These are phyloP conservation scores for Leccinum barrowsii DNA, from an alignment of 768 basidiomycete species.

Conservation along the genomic window DNA sequence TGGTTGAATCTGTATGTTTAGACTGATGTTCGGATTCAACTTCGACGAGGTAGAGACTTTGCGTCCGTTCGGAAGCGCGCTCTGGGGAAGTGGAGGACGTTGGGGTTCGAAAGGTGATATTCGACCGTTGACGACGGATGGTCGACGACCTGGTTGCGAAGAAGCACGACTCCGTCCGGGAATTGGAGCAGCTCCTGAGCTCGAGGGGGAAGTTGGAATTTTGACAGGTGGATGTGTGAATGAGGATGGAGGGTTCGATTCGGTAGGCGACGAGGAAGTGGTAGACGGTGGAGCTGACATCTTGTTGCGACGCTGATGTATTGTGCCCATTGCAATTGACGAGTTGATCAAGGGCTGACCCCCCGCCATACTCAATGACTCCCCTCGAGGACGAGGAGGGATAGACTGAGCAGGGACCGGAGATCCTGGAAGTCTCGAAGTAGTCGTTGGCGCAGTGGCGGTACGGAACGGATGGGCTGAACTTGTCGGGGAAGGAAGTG, in stretches of 20 bases:
- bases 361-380: slow-evolving; percentile 39
- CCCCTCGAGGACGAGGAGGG: slow-evolving; percentile 52
- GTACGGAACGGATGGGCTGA: slow-evolving; percentile 29
- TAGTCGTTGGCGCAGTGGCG: slow-evolving; percentile 13
- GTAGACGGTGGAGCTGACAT: slow-evolving; percentile 55
- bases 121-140: slow-evolving; percentile 51
- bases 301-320: slow-evolving; percentile 66
- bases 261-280: slow-evolving; percentile 33
- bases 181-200: slow-evolving; percentile 33
- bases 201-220: slow-evolving; percentile 38
- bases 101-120: slow-evolving; percentile 49
- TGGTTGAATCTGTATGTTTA: slow-evolving; percentile 46
- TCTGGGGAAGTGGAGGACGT: slow-evolving; percentile 49
- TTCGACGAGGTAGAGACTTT: slow-evolving; percentile 65
- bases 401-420: slow-evolving; percentile 38
- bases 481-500: slow-evolving; percentile 50
- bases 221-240: slow-evolving; percentile 32
- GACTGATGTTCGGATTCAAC: slow-evolving; percentile 43
- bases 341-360: slow-evolving; percentile 52
- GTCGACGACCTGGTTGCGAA: slow-evolving; percentile 75
- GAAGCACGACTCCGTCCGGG: slow-evolving; percentile 59
- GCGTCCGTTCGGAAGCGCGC: slow-evolving; percentile 42
- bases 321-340: slow-evolving; percentile 59
- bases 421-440: slow-evolving; percentile 46
- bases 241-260: slow-evolving; percentile 35